These are phyloP conservation scores for Arthrobotrys megalospora DNA, from an alignment of 2,329 filamentous ascomycete species.

Conservation along the genomic window DNA sequence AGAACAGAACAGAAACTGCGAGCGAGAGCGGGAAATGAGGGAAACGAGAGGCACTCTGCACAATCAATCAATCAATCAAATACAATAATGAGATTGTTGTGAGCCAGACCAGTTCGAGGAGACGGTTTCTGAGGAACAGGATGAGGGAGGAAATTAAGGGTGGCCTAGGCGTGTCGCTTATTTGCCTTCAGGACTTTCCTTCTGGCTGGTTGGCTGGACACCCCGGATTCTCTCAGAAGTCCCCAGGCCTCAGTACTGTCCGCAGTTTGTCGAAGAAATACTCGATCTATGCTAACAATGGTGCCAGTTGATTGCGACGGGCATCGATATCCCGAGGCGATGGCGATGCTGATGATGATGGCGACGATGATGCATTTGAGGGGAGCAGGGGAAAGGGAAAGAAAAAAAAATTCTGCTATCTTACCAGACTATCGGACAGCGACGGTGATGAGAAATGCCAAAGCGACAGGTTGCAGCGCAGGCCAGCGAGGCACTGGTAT, in stretches of 20 bases:
- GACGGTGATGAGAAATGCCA: conserved; percentile 58
- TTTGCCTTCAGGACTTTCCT: conserved; percentile 48
- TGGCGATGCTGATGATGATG: conserved; percentile 10
- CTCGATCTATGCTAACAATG: conserved; percentile 8
- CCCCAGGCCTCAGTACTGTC: conserved; percentile 21
- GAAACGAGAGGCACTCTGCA: conserved; percentile 21
- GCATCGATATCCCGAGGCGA: background rate
- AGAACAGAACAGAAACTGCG: background rate
- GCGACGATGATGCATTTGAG: conserved; percentile 6
- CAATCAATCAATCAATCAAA: conserved; percentile 36
- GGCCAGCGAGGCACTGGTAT: conserved; percentile 43
- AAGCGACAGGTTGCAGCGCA: conserved; percentile 59
- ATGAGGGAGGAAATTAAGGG: conserved; percentile 60
- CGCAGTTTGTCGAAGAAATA: conserved; percentile 36
- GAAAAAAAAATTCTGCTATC: conserved; percentile 18
- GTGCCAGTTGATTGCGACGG: conserved; percentile 3
- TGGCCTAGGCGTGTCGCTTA: conserved; percentile 61
- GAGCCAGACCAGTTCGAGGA: conserved; percentile 20
- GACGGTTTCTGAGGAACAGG: conserved; percentile 22
- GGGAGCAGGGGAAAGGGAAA: conserved; percentile 6
- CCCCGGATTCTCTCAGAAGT: conserved; percentile 54
- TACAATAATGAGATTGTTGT: conserved; percentile 16
- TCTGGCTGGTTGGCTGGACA: conserved; percentile 59
- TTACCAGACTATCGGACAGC: conserved; percentile 47
- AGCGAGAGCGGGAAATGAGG: conserved; percentile 49